A percentile compares a stretch with the other conserved stretches of the same genome.
Evolutionary conservation across 257 asterid genomes (phyloP).

Genomic region (Jaltomata sinuosa): DNA sequence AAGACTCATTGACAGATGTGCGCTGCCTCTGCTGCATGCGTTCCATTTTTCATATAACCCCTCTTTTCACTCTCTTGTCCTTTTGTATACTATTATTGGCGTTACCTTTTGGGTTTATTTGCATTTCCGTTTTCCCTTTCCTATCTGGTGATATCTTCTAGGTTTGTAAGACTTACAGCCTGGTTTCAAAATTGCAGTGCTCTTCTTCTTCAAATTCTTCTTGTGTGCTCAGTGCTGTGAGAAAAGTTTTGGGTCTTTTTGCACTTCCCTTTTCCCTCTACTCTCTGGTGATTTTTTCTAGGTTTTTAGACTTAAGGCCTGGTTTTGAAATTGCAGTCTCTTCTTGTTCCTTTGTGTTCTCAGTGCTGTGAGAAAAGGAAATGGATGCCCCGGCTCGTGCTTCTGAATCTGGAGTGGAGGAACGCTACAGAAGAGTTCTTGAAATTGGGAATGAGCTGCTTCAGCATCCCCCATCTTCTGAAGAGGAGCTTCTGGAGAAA

Average conservation of each 20-base stretch:
- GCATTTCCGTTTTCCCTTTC: neutral
- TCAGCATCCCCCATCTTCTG: neutral
- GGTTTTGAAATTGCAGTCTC: neutral
- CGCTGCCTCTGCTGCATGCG: neutral
- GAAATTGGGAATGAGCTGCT: conserved; percentile 1
- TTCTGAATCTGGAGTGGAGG: neutral
- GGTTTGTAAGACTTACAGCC: neutral
- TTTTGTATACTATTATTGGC: neutral
- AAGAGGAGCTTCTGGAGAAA: conserved; percentile 3
- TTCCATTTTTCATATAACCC: neutral
- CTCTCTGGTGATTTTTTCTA: neutral
- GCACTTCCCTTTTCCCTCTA: neutral
- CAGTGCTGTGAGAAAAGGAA: neutral
- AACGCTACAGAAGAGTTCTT: neutral
- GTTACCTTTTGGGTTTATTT: neutral
- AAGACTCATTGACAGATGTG: neutral
- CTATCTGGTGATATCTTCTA: neutral
- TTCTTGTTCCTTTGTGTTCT: neutral
- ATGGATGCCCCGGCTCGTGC: neutral
- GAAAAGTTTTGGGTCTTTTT: neutral
- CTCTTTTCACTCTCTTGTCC: neutral
- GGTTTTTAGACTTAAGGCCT: neutral
- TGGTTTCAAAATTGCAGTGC: neutral
- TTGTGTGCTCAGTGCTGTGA: neutral
- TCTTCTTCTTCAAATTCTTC: neutral